Evolutionary conservation across 345 rosid species (phyloP), one percentile per base, ranked within the genome.

Genomic region (Psidium friedrichsthalianum): DNA sequence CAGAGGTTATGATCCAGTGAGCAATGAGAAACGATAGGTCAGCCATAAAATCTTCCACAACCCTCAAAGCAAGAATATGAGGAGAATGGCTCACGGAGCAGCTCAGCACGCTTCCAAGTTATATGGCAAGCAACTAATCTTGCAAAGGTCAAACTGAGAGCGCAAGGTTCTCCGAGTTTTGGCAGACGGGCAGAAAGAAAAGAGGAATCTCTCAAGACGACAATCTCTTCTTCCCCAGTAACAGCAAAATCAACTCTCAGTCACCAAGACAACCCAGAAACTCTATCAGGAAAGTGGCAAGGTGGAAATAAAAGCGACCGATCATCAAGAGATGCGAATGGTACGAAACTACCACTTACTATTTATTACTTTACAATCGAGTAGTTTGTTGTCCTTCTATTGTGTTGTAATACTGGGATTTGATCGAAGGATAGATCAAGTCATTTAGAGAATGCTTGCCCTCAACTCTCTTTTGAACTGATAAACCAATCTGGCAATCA

Each of bases 71-170:
- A 93, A 86, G 96, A 94, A 86, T 69, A 85, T 74, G 90, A 89
- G 74, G 98, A 96, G 87, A 94, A 94, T 89, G 96, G 95, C 61
- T 36, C 80, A 12, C 95, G 93, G 86, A 90, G 84, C 88, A 94
- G 93, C 90, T 95, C 94, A 0, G 44, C 92, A n/a, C n/a, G 47
- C 74, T 95, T 58, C 99, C 99, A 51, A 95, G 98, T 91, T 96
- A 94, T 88, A 95, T 96, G 99, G 94, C 92, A 88, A 88, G 98
- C 98, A 74, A 96, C 99, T 78, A 91, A 89, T 92, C 95, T 98
- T 36, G 99, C 97, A 3, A 96, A 94, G 93, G 99, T 98, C 83
- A 95, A 96, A 87, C 91, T 94, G 89, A 94, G 95, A 89, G 91
- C 90, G 18, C 98, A 94, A 89, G 95, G 94, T 69, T 95, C 99